Evolutionary conservation across 371 early-diverging fungal species (phyloP).

Genomic region (Mortierella sp.): DNA sequence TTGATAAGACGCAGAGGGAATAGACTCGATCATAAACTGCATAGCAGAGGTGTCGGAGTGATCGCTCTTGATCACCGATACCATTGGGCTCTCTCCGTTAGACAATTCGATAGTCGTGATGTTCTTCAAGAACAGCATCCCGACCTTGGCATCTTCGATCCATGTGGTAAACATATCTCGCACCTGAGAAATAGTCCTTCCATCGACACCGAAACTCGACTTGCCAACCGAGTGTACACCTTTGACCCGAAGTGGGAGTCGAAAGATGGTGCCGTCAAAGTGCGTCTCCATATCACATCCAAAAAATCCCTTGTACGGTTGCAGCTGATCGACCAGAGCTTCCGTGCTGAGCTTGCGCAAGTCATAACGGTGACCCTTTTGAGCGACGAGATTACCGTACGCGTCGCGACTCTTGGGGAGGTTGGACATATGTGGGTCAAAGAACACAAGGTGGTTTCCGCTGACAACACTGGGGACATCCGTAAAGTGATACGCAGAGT

Average conservation of each 20-base stretch:
- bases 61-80: not conserved
- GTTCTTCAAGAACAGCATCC: slow-evolving; percentile 46
- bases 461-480: slow-evolving; percentile 60
- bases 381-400: slow-evolving; percentile 3
- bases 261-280: slow-evolving; percentile 57
- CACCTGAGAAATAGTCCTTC: not conserved
- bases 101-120: slow-evolving; percentile 34
- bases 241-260: slow-evolving; percentile 46
- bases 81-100: not conserved
- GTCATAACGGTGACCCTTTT: slow-evolving; percentile 29
- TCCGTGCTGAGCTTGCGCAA: slow-evolving; percentile 13
- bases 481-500: slow-evolving; percentile 58
- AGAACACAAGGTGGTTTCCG: slow-evolving; percentile 38
- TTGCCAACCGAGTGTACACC: not conserved
- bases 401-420: slow-evolving; percentile 24
- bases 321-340: slow-evolving; percentile 29
- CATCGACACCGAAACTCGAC: not conserved
- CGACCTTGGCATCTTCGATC: slow-evolving; percentile 16
- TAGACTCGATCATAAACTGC: not conserved
- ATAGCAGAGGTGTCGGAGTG: too few species aligned
- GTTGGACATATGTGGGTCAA: slow-evolving; percentile 41
- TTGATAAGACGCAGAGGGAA: not conserved
- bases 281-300: slow-evolving; percentile 31
- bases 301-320: slow-evolving; percentile 42
- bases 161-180: slow-evolving; percentile 13